Evolutionary conservation across 169 alveolate genomes (phyloP).

Genomic region (Plasmodium berghei): DNA sequence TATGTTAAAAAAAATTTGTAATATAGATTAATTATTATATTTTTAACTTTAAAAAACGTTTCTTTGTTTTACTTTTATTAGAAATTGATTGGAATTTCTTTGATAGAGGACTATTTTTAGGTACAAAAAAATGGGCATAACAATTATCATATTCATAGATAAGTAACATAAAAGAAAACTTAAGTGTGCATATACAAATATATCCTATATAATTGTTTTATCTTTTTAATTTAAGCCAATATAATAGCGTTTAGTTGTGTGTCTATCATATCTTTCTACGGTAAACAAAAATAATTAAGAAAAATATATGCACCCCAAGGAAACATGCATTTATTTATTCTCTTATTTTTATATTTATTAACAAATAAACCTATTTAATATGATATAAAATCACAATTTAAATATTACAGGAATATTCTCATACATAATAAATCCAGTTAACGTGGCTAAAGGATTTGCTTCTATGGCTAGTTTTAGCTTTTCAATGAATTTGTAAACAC

Average conservation of each 20-base stretch:
- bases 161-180: no score
- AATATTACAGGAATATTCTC: constrained; percentile 53
- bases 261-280: constrained; percentile 59
- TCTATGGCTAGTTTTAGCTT: constrained; percentile 42
- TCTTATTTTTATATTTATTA: neutral
- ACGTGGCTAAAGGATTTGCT: constrained; percentile 6
- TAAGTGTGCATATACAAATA: neutral
- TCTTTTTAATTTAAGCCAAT: constrained; percentile 25
- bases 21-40: neutral
- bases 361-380: no score
- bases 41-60: neutral
- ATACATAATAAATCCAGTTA: constrained; percentile 19
- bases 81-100: constrained; percentile 28
- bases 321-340: neutral
- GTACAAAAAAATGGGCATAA: constrained; percentile 14
- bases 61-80: constrained; percentile 14
- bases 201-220: constrained; percentile 2
- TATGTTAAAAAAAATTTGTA: neutral
- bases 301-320: neutral
- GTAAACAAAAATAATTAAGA: constrained; percentile 9
- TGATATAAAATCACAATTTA: no score
- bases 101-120: constrained; percentile 49
- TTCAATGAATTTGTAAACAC: constrained; percentile 52
- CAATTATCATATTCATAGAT: neutral
- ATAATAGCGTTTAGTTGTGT: constrained; percentile 34